Conservation (phyloP, 2,329 filamentous ascomycete genomes). For the Macrophomina tecta region DNA sequence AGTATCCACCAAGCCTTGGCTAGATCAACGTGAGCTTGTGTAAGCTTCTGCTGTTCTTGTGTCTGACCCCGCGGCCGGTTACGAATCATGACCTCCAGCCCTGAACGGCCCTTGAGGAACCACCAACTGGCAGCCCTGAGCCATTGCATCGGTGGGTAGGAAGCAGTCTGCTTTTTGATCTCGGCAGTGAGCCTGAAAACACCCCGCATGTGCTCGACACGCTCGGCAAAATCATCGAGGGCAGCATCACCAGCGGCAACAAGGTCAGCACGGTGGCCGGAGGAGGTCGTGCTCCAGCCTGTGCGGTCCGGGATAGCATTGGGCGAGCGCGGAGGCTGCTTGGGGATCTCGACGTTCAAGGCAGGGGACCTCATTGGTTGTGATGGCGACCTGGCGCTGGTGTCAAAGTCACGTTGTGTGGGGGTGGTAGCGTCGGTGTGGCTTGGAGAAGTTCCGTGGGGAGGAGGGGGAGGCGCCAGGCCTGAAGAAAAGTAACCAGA, state of each 20-base stretch:
- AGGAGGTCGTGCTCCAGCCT: conserved; percentile 23
- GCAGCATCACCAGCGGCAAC: conserved; percentile 49
- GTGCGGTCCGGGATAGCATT: conserved; percentile 9
- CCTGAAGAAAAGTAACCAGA: conserved; percentile 20
- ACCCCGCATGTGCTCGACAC: conserved; percentile 75
- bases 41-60: conserved; percentile 55
- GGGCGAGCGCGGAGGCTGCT: conserved; percentile 26
- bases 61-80: conserved; percentile 60
- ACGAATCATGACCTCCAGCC: conserved; percentile 74
- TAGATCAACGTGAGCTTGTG: conserved; percentile 84
- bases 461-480: conserved; percentile 24
- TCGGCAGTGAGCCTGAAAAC: conserved; percentile 82
- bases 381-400: conserved; percentile 1
- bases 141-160: conserved; percentile 70
- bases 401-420: conserved; percentile 27
- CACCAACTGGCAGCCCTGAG: conserved; percentile 82
- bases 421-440: conserved; percentile 21
- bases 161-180: conserved; percentile 68
- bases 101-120: conserved; percentile 82
- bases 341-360: conserved; percentile 26
- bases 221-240: conserved; percentile 70
- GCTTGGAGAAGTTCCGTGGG: conserved; percentile 20
- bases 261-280: conserved; percentile 24
- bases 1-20: conserved; percentile 86
- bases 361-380: conserved; percentile 27